Evolutionary conservation across 1,284 basidiomycete genomes (phyloP), one percentile per base, ranked within the genome.

Genomic region (Heterobasidion parviporum): DNA sequence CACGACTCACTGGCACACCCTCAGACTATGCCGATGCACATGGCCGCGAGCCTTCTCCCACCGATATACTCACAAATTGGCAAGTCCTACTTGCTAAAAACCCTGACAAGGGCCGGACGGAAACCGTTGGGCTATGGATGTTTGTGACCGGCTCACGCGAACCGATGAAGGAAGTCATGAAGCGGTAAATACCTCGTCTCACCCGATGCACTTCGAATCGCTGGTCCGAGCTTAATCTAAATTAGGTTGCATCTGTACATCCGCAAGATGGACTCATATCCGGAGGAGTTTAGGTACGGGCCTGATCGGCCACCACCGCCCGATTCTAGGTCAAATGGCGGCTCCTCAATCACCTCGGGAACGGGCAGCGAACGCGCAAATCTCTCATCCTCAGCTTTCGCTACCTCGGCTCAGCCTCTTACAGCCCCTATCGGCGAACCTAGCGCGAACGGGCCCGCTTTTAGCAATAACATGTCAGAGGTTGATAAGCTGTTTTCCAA

Each of bases 91-190:
- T 59, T n/a, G 52, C 62, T 33, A 54, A 61, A 34, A 62, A 63
- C 50, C 72, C 71, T 44, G 74, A 79, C 62, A 85, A 83, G 64
- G 84, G 83, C n/a, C 72, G 67, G 20, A 70, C 76, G 2, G 72
- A 73, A 47, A 86, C 83, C 2, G 79, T 89, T 57, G 90, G 90
- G 2, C 73, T 94, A 8, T 94, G 92, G 92, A 86, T 87, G 67
- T 85, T 83, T 63, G 79, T 86, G 35, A 81, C 82, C 14, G 83
- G 85, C 55, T 80, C 84, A 36, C 77, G 89, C 46, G 85, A 87
- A 64, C 78, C 81, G 26, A 76, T 93, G 66, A 82, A 77, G 57
- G 79, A 83, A 60, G 83, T 87, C 56, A 77, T 88, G 73, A 71
- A 77, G 66, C 76, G 85, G 85, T 85, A 63, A 62, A 70, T 70